Base-by-base conservation (phyloP, 108 stramenopile genomes). In the Stephanodiscus minutulus region DNA sequence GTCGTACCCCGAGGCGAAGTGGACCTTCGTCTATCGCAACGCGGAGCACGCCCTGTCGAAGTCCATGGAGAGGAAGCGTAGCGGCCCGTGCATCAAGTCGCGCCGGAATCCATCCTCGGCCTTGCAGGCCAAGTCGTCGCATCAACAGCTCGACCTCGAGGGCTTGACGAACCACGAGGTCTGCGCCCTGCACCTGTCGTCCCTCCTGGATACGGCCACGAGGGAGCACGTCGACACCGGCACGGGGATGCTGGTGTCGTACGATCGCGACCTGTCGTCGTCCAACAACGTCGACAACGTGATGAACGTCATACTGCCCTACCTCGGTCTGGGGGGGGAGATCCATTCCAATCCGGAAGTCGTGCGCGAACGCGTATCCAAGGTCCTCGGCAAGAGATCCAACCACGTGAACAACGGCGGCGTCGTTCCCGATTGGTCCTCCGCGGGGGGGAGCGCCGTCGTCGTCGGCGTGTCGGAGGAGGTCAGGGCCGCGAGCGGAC, bases 191-290 rank as follows among this genome's bases (percentile, higher is more conserved):
- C 21, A 54, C 21, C 66, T 66, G n/a, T 66, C 66, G 21, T 20
- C 66, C 1, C 36, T 66, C 2, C 15, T 66, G 7, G 52, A 66
- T 11, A 21, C 20, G 1, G 66, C 66, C 9, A 48, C 10, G 2
- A n/a, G 54, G 21, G 66, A 66, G 50, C 66, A 66, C 13, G 36
- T 18, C 1, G 10, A 37, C 17, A 48, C 27, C 17, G 66, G 52
- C 2, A 66, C 66, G 13, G 66, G 66, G 7, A 33, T 66, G 52
- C 50, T 66, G 27, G 7, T 66, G 12, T 66, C 66, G 25, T 66
- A 66, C 33, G 66, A 66, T 52, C 15, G 15, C 21, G 66, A 66
- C 28, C 10, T 66, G 33, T 0, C 57, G 33, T 0, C 57, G 28
- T 18, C n/a, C 15, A 20, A 31, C 7, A 29, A 29, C 2, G 52